These are phyloP conservation scores for Verticillium klebahnii DNA, from an alignment of 2,329 filamentous ascomycete species.

Conservation along the genomic window DNA sequence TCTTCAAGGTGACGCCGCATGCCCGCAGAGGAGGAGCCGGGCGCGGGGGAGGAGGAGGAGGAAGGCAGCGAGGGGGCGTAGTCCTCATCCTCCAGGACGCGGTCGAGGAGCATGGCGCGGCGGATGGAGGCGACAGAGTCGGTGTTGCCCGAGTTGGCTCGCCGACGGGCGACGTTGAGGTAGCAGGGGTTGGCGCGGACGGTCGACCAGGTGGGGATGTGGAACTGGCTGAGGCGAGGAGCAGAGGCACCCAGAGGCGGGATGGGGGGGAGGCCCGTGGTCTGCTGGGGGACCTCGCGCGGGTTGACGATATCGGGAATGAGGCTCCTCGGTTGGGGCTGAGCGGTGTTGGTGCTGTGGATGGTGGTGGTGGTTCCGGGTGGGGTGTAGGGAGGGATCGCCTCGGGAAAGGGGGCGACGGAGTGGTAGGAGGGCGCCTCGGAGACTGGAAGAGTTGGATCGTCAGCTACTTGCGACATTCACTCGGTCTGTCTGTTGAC, in stretches of 20 bases:
- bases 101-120: slow-evolving; percentile 25
- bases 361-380: slow-evolving; percentile 16
- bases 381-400: slow-evolving; percentile 48
- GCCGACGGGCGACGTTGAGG: slow-evolving; percentile 58
- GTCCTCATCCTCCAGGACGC: slow-evolving; percentile 29
- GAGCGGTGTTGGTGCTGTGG: slow-evolving; percentile 11
- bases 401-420: slow-evolving; percentile 39
- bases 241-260: slow-evolving; percentile 28
- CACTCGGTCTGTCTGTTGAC: not conserved
- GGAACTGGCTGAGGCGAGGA: slow-evolving; percentile 44
- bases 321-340: slow-evolving; percentile 7
- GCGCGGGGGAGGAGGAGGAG: slow-evolving; percentile 29
- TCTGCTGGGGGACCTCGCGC: slow-evolving; percentile 17
- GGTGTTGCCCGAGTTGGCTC: slow-evolving; percentile 41
- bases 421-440: slow-evolving; percentile 63
- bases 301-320: slow-evolving; percentile 8
- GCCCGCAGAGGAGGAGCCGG: slow-evolving; percentile 28
- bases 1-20: slow-evolving; percentile 56
- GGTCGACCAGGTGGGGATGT: slow-evolving; percentile 55
- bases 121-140: slow-evolving; percentile 24
- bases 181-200: slow-evolving; percentile 53
- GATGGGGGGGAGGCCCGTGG: slow-evolving; percentile 46
- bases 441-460: slow-evolving; percentile 40
- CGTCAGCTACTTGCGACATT: not conserved
- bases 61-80: slow-evolving; percentile 19